Base-by-base conservation (phyloP, 768 basidiomycete species). In the Calocera cornea region DNA sequence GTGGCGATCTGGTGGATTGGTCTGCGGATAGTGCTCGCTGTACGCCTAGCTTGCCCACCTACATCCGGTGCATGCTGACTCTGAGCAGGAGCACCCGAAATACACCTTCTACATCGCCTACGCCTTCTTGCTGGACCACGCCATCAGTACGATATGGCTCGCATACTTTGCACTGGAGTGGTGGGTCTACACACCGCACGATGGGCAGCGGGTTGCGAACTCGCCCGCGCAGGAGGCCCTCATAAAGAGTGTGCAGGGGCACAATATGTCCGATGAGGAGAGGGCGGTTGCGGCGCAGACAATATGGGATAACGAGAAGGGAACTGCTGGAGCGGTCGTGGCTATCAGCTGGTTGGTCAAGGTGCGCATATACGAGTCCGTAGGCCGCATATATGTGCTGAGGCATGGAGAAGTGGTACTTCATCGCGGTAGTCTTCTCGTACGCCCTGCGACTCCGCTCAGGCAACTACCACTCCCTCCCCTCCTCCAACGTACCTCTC, bases 141-240 rank as follows among this genome's bases (percentile, higher is more conserved):
- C 97, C 67, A 79, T 99, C 69, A 88, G 87, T 17, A 93, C 95
- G 0, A 78, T 87, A 0, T 97, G 92, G 89, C 95, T 93, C n/a
- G 82, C 89, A 44, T 90, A 90, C 74, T 98, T 99, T 70, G 90
- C 87, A 41, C 83, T 92, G 24, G 79, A 83, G 41, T 99, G 95
- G 95, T 99, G 92, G 88, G 77, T 85, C 36, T 89, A 89, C 78
- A 89, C 86, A 1, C 89, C 94, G 0, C 97, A 99, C 74, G 94
- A 99, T 72, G 97, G 97, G 3, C 82, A 81, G 27, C 84, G 86
- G 1, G 83, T 85, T 36, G 83, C 83, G 69, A 91, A 95, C 75
- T 97, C 94, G 1, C 81, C 83, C 33, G 95, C 97, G 11, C 97
- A 99, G 77, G 79, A 90, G 74, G 88, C 86, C 44, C 84, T 99